A percentile compares a stretch with the other conserved stretches of the same genome.
Conservation (phyloP, 352 stramenopile species). For the Pythium plurisporium region DNA sequence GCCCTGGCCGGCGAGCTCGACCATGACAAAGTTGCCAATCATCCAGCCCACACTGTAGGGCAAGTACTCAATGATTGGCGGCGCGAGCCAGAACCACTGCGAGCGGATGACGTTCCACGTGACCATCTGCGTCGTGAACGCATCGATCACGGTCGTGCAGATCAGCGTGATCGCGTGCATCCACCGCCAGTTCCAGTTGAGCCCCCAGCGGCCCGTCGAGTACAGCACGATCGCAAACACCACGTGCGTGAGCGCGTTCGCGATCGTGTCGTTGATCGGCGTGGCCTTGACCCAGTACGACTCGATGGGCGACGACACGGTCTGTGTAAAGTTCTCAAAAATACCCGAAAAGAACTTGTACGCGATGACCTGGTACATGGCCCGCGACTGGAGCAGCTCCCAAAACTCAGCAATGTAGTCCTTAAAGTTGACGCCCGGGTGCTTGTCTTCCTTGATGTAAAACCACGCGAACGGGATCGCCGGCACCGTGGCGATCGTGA, state of each 20-base stretch:
- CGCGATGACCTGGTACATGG: slow-evolving; percentile 16
- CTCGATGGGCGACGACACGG: slow-evolving; percentile 5
- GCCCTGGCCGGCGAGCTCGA: slow-evolving; percentile 14
- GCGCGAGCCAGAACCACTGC: slow-evolving; percentile 38
- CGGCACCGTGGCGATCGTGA: slow-evolving; percentile 13
- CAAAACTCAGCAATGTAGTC: slow-evolving; percentile 24
- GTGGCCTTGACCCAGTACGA: slow-evolving; percentile 20
- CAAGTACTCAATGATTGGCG: slow-evolving; percentile 26
- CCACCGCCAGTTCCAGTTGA: slow-evolving; percentile 33
- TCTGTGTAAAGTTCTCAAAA: slow-evolving; percentile 10
- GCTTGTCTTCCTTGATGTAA: slow-evolving; percentile 24
- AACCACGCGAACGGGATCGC: slow-evolving; percentile 22
- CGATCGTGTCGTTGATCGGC: slow-evolving; percentile 22
- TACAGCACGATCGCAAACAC: slow-evolving; percentile 16
- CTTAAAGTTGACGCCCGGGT: slow-evolving; percentile 2
- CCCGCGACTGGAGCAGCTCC: slow-evolving; percentile 10
- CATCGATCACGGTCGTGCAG: slow-evolving; percentile 25
- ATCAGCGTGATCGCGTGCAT: slow-evolving; percentile 25
- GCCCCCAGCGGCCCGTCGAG: slow-evolving; percentile 22
- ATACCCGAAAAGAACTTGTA: slow-evolving; percentile 12
- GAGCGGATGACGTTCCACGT: slow-evolving; percentile 34
- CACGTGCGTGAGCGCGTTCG: slow-evolving; percentile 8
- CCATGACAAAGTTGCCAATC: slow-evolving; percentile 20
- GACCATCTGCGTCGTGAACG: slow-evolving; percentile 23
- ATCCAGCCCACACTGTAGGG: slow-evolving; percentile 25